Percentiles rank a stretch among this genome's conserved stretches.
Evolutionary conservation across 768 basidiomycete genomes (phyloP).

Genomic region (Steccherinum ochraceum): DNA sequence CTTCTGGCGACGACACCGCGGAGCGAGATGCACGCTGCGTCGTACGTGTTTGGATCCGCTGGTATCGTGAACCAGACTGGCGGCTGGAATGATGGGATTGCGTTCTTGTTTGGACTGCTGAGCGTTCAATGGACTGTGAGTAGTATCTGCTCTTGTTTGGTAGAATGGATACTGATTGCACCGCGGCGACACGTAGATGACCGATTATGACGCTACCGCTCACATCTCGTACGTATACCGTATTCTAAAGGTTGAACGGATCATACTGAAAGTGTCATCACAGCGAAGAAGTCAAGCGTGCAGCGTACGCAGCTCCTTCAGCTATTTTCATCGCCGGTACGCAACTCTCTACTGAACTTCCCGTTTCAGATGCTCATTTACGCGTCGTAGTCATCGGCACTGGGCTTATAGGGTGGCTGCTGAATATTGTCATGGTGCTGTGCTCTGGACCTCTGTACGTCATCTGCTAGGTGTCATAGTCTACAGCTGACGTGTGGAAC

Average conservation of each 20-base stretch:
- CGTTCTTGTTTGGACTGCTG: constrained; percentile 79
- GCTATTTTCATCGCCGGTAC: constrained; percentile 55
- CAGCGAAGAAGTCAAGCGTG: constrained; percentile 75
- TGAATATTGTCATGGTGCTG: constrained; percentile 83
- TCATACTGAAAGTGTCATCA: no score
- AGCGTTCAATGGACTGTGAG: constrained; percentile 85
- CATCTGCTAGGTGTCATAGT: no score
- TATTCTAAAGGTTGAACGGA: no score
- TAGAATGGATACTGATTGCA: no score
- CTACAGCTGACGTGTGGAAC: no score
- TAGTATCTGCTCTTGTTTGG: no score
- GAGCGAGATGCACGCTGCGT: constrained; percentile 75
- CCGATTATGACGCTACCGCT: constrained; percentile 73
- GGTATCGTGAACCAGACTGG: constrained; percentile 79
- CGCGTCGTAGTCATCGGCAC: constrained; percentile 55
- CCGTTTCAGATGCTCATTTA: background rate
- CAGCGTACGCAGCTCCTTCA: constrained; percentile 65
- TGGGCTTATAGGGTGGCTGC: constrained; percentile 74
- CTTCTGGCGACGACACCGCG: constrained; percentile 70
- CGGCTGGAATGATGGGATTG: constrained; percentile 72
- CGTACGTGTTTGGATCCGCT: constrained; percentile 70
- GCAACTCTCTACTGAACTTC: background rate
- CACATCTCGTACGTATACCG: constrained; percentile 79
- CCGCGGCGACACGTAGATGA: background rate
- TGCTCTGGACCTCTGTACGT: constrained; percentile 73